These are phyloP conservation scores for Leccinellum luteum DNA, from an alignment of 768 basidiomycete species.

Conservation along the genomic window DNA sequence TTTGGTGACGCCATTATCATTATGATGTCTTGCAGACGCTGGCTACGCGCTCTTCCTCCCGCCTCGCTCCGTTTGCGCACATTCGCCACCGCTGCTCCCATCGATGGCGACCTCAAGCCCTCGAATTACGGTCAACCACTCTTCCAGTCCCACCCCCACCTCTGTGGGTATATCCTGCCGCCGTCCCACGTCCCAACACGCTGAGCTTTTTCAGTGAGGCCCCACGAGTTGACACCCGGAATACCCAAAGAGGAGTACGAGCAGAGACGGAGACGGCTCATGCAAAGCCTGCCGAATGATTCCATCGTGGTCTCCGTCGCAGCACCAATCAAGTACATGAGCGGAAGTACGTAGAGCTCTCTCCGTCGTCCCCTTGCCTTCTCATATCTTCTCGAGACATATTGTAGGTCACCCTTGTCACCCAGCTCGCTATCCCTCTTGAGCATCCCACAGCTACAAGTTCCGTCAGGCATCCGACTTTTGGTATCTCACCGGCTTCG, in stretches of 20 bases:
- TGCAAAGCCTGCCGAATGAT: slow-evolving; percentile 70
- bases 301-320: slow-evolving; percentile 76
- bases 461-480: slow-evolving; percentile 91
- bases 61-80: slow-evolving; percentile 12
- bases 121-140: slow-evolving; percentile 80
- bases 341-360: slow-evolving; percentile 54
- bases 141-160: slow-evolving; percentile 76
- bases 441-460: slow-evolving; percentile 67
- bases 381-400: slow-evolving; percentile 46
- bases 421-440: slow-evolving; percentile 9
- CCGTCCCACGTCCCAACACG: not conserved
- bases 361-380: slow-evolving; percentile 7
- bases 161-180: slow-evolving; percentile 46
- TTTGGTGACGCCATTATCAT: not conserved
- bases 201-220: slow-evolving; percentile 40
- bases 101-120: slow-evolving; percentile 51
- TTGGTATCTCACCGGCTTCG: slow-evolving; percentile 95
- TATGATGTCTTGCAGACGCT: not conserved
- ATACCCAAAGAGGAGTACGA: slow-evolving; percentile 80
- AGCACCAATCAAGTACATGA: slow-evolving; percentile 84
- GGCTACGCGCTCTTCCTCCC: not conserved
- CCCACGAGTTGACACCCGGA: slow-evolving; percentile 78
- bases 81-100: slow-evolving; percentile 34
- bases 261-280: slow-evolving; percentile 58
- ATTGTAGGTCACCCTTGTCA: slow-evolving; percentile 54